phyloP scores from a whole-genome alignment of 164 flowering plant genomes.

The Aristolochia contorta region DNA sequence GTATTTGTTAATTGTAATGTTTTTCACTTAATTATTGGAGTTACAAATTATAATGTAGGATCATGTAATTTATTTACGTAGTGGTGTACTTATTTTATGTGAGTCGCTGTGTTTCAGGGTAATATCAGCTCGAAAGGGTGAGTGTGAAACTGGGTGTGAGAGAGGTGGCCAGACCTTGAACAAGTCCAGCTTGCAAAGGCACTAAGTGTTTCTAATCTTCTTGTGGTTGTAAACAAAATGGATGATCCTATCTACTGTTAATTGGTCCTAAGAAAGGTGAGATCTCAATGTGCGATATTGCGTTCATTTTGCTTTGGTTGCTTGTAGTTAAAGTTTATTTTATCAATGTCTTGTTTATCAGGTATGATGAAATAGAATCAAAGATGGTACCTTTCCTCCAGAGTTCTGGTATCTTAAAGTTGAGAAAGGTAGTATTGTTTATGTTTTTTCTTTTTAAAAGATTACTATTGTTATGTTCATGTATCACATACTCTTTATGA shows the following conservation, averaged over 20 bases:
- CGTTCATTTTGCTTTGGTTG: background rate
- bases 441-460: background rate
- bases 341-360: slow-evolving; percentile 12
- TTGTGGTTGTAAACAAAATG: slow-evolving; percentile 95
- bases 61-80: too few relatives aligned
- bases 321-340: background rate
- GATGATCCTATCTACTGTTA: slow-evolving; percentile 97
- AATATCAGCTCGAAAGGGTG: slow-evolving; percentile 98
- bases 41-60: background rate
- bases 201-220: slow-evolving; percentile 84
- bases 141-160: slow-evolving; percentile 98
- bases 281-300: background rate
- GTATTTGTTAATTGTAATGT: background rate
- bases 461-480: too few relatives aligned
- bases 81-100: background rate
- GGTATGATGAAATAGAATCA: slow-evolving; percentile 87
- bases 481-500: too few relatives aligned
- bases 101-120: slow-evolving; percentile 32
- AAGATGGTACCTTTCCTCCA: slow-evolving; percentile 82
- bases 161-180: slow-evolving; percentile 98
- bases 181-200: slow-evolving; percentile 98
- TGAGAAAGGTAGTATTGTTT: slow-evolving; percentile 61
- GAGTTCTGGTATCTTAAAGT: slow-evolving; percentile 86
- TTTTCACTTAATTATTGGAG: slow-evolving; percentile 1
- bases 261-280: slow-evolving; percentile 91